These are phyloP conservation scores for Blepharisma japonicum DNA, from an alignment of 73 alveolate species.

Conservation along the genomic window DNA sequence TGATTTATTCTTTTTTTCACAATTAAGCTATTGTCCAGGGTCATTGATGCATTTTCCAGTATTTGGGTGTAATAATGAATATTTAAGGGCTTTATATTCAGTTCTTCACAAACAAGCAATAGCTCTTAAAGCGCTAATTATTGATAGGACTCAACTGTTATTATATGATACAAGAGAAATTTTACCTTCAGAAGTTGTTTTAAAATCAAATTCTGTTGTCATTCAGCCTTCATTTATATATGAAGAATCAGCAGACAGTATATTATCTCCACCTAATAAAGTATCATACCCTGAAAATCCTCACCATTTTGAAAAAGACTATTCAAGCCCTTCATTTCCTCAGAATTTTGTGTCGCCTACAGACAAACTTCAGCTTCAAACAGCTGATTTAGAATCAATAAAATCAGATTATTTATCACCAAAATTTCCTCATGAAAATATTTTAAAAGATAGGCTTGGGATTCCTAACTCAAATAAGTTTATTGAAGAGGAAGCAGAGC, in stretches of 20 bases:
- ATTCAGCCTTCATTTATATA: too few species aligned
- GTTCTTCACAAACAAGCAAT: not conserved
- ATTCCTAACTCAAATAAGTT: not conserved
- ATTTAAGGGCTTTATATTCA: constrained; percentile 1
- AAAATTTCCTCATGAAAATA: not conserved
- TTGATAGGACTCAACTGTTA: not conserved
- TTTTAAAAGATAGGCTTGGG: not conserved
- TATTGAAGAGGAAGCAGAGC: not conserved
- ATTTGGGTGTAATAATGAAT: constrained; percentile 18
- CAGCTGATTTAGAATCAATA: not conserved
- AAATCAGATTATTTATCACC: not conserved
- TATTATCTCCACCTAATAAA: constrained; percentile 20
- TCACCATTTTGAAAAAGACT: not conserved
- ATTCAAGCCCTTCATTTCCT: constrained; percentile 14
- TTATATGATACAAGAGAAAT: not conserved
- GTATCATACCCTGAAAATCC: not conserved
- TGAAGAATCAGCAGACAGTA: not conserved
- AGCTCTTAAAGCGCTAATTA: not conserved
- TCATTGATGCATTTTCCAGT: constrained; percentile 20
- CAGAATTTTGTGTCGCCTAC: not conserved
- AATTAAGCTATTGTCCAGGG: constrained; percentile 5
- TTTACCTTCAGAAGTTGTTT: not conserved
- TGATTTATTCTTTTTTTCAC: constrained; percentile 2
- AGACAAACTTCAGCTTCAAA: not conserved
- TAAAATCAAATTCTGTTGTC: too few species aligned